Percentiles rank a stretch among this genome's conserved stretches.
These are phyloP conservation scores for Clonostachys byssicola DNA, from an alignment of 2,329 filamentous ascomycete species.

Conservation along the genomic window DNA sequence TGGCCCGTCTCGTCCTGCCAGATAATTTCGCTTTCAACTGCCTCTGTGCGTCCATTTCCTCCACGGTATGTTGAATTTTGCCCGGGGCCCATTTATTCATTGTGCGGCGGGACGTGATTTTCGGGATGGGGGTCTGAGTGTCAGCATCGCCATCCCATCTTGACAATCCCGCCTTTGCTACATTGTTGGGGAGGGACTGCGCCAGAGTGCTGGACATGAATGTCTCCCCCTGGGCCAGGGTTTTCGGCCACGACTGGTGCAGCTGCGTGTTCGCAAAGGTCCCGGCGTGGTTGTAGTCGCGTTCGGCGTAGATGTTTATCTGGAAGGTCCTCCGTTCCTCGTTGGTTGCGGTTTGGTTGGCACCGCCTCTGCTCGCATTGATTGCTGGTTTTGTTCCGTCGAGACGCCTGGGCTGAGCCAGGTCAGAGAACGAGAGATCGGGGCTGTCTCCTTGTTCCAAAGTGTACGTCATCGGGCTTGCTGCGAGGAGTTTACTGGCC, in stretches of 20 bases:
- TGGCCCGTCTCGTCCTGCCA: too few relatives aligned
- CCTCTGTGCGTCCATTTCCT: neutral
- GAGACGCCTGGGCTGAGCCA: constrained; percentile 12
- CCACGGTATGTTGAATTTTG: neutral
- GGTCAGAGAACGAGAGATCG: constrained; percentile 24
- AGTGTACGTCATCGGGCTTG: constrained; percentile 43
- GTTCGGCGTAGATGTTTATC: constrained; percentile 31
- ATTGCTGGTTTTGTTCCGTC: neutral
- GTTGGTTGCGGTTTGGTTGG: neutral
- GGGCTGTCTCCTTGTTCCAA: constrained; percentile 19
- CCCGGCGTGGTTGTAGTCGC: constrained; percentile 31
- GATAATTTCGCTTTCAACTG: too few relatives aligned
- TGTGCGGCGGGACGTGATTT: neutral
- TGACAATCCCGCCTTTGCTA: constrained; percentile 20
- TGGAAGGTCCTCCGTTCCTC: constrained; percentile 28
- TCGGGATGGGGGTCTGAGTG: neutral
- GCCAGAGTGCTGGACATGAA: constrained; percentile 20
- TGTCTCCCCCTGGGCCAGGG: constrained; percentile 12
- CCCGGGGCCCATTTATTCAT: neutral
- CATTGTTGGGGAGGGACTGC: constrained; percentile 20
- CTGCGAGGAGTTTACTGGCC: constrained; percentile 29
- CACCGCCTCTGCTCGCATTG: neutral
- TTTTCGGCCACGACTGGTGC: constrained; percentile 27
- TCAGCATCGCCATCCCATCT: constrained; percentile 23
- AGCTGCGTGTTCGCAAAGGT: constrained; percentile 25